Base-by-base conservation (phyloP, 176 grass and related monocot genomes). In the Aegilops umbellulata region DNA sequence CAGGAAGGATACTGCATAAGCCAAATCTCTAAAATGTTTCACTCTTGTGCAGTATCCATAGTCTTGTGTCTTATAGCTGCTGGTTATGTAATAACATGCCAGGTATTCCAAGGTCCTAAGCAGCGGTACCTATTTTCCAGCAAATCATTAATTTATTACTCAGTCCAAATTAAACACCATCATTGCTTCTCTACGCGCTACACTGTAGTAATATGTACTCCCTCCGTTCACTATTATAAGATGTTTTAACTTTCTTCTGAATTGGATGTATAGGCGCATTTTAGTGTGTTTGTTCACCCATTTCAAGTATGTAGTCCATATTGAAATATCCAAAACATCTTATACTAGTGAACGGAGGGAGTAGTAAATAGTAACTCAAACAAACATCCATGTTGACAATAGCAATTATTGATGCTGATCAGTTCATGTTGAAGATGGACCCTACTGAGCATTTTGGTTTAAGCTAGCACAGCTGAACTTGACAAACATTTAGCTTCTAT, bases 1-100 rank as follows among this genome's bases (percentile, higher is more conserved):
- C 34, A 99, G 85, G 83, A 99, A 96, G 81, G 97, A 99, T 78
- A 99, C 90, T 65, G 97, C 90, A 91, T 96, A 99, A 63, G 97
- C 86, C 73, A 99, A 84, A 27, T 99, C 97, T 69, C 90, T 91
- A 90, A 93, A 99, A 78, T 99, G 88, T 60, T 99, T 96, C 47
- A 90, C 88, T 86, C 97, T 91, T 84, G 91, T 96, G 92, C 97
- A 99, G 77, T 94, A 94, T 31, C 97, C 94, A 83, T 94, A 99
- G 55, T 99, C 94, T 87, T 99, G 94, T 62, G 97, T 99, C 86
- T 80, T 92, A 65, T 96, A 99, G 47, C 97, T 99, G 58, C 94
- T 93, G 12, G 94, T 99, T 84, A 96, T 90, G 85, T 96, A 99
- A 86, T 99, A 99, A 77, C 97, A 99, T 80, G 92, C 87, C 29